Conservation (phyloP, 2,329 filamentous ascomycete genomes). For the Aspergillus brunneoviolaceus region DNA sequence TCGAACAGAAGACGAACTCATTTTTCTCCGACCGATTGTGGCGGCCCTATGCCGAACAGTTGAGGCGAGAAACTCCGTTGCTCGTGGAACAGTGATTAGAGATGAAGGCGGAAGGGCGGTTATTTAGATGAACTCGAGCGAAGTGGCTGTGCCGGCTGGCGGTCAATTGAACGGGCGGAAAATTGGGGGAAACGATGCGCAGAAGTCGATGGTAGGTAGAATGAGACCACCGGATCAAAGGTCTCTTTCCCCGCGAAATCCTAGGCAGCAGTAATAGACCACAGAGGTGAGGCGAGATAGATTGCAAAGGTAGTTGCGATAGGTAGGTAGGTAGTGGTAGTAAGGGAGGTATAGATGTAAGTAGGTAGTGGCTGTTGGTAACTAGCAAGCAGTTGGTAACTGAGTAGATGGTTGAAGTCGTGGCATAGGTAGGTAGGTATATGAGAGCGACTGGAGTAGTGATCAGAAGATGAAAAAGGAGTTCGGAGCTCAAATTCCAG, state of each 20-base stretch:
- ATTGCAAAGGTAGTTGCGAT: neutral
- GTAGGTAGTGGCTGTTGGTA: neutral
- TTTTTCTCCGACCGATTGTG: conserved; percentile 17
- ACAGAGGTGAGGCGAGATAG: neutral
- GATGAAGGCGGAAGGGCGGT: neutral
- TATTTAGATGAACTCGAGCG: neutral
- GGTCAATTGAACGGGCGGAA: neutral
- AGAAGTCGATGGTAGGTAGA: neutral
- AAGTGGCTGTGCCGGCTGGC: neutral
- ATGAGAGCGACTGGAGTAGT: conserved; percentile 9
- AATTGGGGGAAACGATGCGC: neutral
- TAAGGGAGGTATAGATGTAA: neutral
- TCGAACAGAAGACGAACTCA: conserved; percentile 40
- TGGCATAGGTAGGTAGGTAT: neutral
- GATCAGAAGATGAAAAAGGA: conserved; percentile 2
- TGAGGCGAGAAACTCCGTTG: neutral
- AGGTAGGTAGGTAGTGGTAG: neutral
- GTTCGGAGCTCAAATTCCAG: conserved; percentile 6
- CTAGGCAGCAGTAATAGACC: conserved; percentile 6
- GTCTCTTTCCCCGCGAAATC: neutral
- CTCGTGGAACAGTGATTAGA: neutral
- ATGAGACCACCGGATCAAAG: neutral
- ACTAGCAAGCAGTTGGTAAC: neutral
- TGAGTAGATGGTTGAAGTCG: neutral
- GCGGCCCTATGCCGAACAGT: neutral